A percentile compares a stretch with the other conserved stretches of the same genome.
Conservation (phyloP, 495 filamentous ascomycete genomes). For the Talaromyces stipitatus region DNA sequence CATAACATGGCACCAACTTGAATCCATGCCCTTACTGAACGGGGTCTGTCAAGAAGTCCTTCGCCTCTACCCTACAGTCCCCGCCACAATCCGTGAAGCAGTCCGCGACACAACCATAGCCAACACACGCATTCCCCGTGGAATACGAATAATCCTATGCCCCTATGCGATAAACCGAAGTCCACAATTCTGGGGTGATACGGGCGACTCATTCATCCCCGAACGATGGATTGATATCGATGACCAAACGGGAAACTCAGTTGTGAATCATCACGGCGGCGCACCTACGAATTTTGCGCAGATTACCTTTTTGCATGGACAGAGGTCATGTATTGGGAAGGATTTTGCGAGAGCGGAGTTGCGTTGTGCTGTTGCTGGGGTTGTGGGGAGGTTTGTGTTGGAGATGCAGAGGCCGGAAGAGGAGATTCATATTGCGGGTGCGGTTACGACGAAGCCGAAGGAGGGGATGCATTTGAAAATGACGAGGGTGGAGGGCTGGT, state of each 20-base stretch:
- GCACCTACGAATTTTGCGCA: conserved; percentile 38
- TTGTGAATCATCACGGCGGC: conserved; percentile 28
- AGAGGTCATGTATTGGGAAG: conserved; percentile 43
- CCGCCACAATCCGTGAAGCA: conserved; percentile 39
- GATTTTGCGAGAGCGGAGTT: conserved; percentile 39
- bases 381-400: conserved; percentile 44
- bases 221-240: conserved; percentile 44
- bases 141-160: conserved; percentile 34
- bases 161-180: conserved; percentile 36
- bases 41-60: conserved; percentile 45
- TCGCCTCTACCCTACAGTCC: conserved; percentile 43
- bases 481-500: conserved; percentile 59
- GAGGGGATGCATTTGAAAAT: conserved; percentile 58
- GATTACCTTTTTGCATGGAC: conserved; percentile 43
- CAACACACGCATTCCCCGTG: conserved; percentile 34
- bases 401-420: conserved; percentile 49
- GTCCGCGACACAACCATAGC: conserved; percentile 37
- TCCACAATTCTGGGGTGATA: conserved; percentile 32
- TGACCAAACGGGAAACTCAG: conserved; percentile 11
- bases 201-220: conserved; percentile 34
- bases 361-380: conserved; percentile 26
- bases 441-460: conserved; percentile 57
- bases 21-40: conserved; percentile 44
- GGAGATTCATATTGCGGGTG: conserved; percentile 52
- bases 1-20: conserved; percentile 32